These are phyloP conservation scores for Hamigera avellanea DNA, from an alignment of 495 filamentous ascomycete genomes.

Conservation along the genomic window DNA sequence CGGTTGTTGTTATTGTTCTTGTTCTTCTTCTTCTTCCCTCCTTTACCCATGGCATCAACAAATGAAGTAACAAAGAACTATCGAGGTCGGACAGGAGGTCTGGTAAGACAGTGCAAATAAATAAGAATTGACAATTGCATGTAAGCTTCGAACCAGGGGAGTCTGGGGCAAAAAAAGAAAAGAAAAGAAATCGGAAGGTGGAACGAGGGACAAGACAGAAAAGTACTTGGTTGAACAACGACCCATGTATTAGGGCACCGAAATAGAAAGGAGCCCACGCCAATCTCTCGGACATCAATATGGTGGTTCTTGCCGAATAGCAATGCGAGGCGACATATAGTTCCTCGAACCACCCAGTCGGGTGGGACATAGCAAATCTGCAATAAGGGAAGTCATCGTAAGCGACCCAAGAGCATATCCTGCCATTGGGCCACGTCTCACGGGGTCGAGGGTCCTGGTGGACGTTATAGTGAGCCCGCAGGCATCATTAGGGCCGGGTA, in stretches of 20 bases:
- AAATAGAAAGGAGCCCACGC: no score
- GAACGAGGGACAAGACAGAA: no score
- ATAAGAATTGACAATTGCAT: no score
- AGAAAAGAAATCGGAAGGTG: no score
- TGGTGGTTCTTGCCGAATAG: slow-evolving; percentile 3
- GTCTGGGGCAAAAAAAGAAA: no score
- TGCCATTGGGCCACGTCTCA: slow-evolving; percentile 37
- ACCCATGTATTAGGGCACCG: no score
- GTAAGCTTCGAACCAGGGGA: no score
- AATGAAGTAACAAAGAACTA: no score
- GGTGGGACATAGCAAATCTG: slow-evolving; percentile 17
- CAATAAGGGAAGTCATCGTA: slow-evolving; percentile 25
- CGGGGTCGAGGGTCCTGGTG: slow-evolving; percentile 11
- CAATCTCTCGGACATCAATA: no score
- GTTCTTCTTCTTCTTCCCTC: slow-evolving; percentile 21
- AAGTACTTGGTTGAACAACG: no score
- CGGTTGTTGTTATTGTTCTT: slow-evolving; percentile 23
- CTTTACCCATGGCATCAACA: slow-evolving; percentile 23
- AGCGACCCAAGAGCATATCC: slow-evolving; percentile 19
- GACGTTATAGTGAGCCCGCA: slow-evolving; percentile 9
- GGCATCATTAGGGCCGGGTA: slow-evolving; percentile 23
- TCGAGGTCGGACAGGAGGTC: no score
- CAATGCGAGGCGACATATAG: slow-evolving; percentile 5
- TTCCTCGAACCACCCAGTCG: slow-evolving; percentile 11
- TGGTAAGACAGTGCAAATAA: no score